These are phyloP conservation scores for Leccinum variabile DNA, from an alignment of 1,284 basidiomycete species.

Conservation along the genomic window DNA sequence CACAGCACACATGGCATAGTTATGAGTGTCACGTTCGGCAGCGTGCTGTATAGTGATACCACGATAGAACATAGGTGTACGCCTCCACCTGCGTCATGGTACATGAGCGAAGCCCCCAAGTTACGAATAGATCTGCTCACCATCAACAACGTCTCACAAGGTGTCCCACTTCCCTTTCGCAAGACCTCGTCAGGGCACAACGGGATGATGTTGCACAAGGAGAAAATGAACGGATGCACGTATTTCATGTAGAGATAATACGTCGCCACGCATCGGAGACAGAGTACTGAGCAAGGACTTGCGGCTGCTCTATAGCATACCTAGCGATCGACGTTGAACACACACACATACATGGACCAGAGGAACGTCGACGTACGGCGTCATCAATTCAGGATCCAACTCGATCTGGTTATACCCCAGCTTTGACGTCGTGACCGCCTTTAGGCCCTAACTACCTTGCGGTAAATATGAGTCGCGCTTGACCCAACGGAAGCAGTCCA, in stretches of 20 bases:
- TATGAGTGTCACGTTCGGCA: no score
- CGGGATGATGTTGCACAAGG: constrained; percentile 98
- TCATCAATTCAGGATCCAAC: constrained; percentile 99
- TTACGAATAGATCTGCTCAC: constrained; percentile 46
- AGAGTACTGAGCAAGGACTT: constrained; percentile 94
- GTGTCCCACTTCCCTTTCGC: constrained; percentile 93
- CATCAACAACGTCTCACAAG: constrained; percentile 98
- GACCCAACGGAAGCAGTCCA: constrained; percentile 99
- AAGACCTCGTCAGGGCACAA: constrained; percentile 96
- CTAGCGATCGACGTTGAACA: constrained; percentile 41
- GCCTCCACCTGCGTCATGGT: constrained; percentile 82
- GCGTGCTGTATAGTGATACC: no score
- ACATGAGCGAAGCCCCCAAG: constrained; percentile 5
- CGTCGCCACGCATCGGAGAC: constrained; percentile 99
- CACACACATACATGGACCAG: neutral
- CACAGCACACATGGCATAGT: no score
- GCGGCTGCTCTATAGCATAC: constrained; percentile 96
- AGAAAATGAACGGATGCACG: constrained; percentile 99
- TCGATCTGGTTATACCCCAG: constrained; percentile 98
- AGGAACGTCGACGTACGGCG: constrained; percentile 65
- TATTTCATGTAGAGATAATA: constrained; percentile 99
- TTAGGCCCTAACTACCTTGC: constrained; percentile 97
- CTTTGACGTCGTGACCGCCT: constrained; percentile 97
- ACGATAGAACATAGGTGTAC: constrained; percentile 39
- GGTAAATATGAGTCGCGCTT: constrained; percentile 99